Base-by-base conservation (phyloP, 2,329 filamentous ascomycete species). In the Elsinoe batatas region DNA sequence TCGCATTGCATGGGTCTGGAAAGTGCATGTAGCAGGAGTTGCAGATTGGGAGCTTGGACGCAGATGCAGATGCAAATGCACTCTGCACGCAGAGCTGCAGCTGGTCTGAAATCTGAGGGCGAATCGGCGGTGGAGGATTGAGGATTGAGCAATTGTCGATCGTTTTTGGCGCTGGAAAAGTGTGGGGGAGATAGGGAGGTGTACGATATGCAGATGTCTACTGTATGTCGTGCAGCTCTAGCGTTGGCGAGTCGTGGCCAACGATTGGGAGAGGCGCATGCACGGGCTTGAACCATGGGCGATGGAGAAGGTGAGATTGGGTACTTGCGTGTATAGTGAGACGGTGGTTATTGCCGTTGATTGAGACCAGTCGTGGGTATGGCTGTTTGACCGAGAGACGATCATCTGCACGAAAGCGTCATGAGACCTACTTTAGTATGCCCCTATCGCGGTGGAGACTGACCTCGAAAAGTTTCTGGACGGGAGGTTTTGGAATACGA, bases 381-480 rank as follows among this genome's bases (percentile, higher is more conserved):
- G 40, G 18, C 6, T 44, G 40, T 30, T 26, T 44, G 26, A 17
- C 12, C 12, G n/a, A 26, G 26, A 42, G 17, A 44, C 12, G 20
- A 44, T 44, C 40, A 44, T 44, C 40, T 44, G 40, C 40, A 44
- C 40, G n/a, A 26, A 44, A 22, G n/a, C 12, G 40, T 44, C 40
- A 44, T 44, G 40, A 44, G 40, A 44, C 40, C 18, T 44, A 26
- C 40, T 44, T 26, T 44, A 44, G 17, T 44, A 30, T 30, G 26
- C 26, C 26, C 26, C 18, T 17, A 22, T 26, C 40, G 40, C 17
- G 17, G 40, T 44, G 20, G 20, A 44, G 20, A 11, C 40, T 22
- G 17, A 10, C 40, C 12, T 20, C n/a, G 40, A 44, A 44, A 11
- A 44, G n/a, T 30, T 26, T 20, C 10, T 26, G 4, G 40, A 44